Evolutionary conservation across 2,329 filamentous ascomycete genomes (phyloP).

Genomic region (Alternaria sp.): DNA sequence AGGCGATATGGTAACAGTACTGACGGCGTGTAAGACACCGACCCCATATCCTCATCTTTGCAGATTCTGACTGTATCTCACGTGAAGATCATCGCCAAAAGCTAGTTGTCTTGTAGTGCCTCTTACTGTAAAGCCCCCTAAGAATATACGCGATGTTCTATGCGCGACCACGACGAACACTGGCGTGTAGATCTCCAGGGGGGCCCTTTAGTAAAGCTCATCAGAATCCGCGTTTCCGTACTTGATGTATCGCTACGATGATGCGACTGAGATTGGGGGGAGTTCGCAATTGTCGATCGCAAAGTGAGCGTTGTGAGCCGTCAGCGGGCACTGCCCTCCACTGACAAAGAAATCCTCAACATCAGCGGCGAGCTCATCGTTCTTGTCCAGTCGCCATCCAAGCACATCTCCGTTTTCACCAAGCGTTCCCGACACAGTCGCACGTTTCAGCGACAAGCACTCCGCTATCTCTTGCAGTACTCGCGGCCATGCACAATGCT

Average conservation of each 20-base stretch:
- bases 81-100: neutral
- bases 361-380: neutral
- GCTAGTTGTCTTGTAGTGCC: neutral
- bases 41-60: neutral
- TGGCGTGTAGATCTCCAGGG: neutral
- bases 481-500: neutral
- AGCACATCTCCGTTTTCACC: neutral
- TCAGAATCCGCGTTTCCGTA: neutral
- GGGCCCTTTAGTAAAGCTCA: neutral
- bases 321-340: neutral
- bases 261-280: neutral
- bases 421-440: constrained; percentile 2
- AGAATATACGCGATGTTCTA: neutral
- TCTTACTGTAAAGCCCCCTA: neutral
- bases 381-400: neutral
- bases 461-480: neutral
- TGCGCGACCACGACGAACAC: neutral
- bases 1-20: neutral
- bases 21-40: neutral
- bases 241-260: neutral
- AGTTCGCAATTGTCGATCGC: neutral
- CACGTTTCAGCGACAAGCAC: neutral
- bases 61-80: neutral
- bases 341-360: neutral
- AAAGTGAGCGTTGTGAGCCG: neutral